Percentiles rank a stretch among this genome's conserved stretches.
These are phyloP conservation scores for Dothidotthia symphoricarpi DNA, from an alignment of 2,329 filamentous ascomycete species.

Conservation along the genomic window DNA sequence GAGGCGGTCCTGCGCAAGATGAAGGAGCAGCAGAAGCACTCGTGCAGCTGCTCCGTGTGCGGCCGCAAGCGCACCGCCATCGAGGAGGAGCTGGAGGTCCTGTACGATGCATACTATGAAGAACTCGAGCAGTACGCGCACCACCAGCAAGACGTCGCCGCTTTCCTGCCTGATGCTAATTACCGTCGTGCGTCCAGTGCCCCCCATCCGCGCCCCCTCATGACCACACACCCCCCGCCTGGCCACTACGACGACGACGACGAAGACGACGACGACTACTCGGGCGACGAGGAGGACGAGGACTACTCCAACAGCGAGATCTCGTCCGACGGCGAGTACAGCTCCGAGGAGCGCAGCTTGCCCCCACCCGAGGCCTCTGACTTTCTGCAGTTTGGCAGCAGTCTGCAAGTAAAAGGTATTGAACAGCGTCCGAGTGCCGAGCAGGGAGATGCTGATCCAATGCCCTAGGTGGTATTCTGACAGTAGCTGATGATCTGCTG, in stretches of 20 bases:
- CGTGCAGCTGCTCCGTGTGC: slow-evolving; percentile 96
- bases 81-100: slow-evolving; percentile 93
- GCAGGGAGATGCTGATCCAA: slow-evolving; percentile 23
- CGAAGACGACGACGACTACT: slow-evolving; percentile 50
- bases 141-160: slow-evolving; percentile 69
- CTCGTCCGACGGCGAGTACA: slow-evolving; percentile 66
- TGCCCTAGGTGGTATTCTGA: slow-evolving; percentile 83
- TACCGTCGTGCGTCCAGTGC: slow-evolving; percentile 54
- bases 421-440: slow-evolving; percentile 6
- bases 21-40: slow-evolving; percentile 99
- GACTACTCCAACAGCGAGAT: slow-evolving; percentile 56
- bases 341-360: slow-evolving; percentile 62
- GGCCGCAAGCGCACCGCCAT: slow-evolving; percentile 95
- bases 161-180: slow-evolving; percentile 67
- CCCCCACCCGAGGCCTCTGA: slow-evolving; percentile 71
- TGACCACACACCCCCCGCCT: slow-evolving; percentile 65
- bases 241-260: slow-evolving; percentile 55
- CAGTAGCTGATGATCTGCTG: slow-evolving; percentile 94
- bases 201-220: slow-evolving; percentile 60
- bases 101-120: slow-evolving; percentile 98
- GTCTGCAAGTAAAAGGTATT: slow-evolving; percentile 85
- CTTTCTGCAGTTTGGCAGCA: slow-evolving; percentile 97
- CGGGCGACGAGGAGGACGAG: slow-evolving; percentile 56
- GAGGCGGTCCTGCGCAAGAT: slow-evolving; percentile 97
- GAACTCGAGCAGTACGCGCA: slow-evolving; percentile 97